Conservation (phyloP, 208 protist genomes). For the Leishmania martiniquensis region DNA sequence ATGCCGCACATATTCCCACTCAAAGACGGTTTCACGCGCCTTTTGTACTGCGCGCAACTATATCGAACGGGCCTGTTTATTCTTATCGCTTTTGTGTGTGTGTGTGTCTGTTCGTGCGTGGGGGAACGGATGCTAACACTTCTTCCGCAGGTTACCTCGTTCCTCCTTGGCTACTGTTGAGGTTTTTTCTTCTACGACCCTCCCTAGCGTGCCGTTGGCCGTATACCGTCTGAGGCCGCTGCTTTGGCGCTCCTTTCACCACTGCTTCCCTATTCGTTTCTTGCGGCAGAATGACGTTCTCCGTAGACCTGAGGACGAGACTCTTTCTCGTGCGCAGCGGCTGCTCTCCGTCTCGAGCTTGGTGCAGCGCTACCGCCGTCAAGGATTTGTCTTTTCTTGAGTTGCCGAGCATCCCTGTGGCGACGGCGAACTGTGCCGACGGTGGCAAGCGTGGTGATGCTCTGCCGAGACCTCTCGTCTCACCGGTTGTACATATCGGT, state of each 20-base stretch:
- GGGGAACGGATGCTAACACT: too few species aligned
- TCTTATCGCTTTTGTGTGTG: too few species aligned
- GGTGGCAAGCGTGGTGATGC: neutral
- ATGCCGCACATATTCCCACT: neutral
- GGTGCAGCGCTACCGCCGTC: neutral
- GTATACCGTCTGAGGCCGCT: neutral
- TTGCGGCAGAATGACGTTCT: neutral
- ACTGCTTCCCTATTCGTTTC: neutral
- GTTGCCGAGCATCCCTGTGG: slow-evolving; percentile 10
- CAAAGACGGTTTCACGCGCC: neutral
- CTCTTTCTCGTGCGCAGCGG: slow-evolving; percentile 9
- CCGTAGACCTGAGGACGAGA: neutral
- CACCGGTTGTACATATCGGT: slow-evolving; percentile 20
- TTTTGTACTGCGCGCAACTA: too few species aligned
- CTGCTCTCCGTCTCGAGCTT: neutral
- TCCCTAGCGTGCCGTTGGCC: neutral
- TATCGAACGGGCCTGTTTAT: too few species aligned
- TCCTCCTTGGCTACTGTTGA: too few species aligned
- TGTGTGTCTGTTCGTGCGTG: too few species aligned
- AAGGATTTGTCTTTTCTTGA: slow-evolving; percentile 8
- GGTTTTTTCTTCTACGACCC: neutral
- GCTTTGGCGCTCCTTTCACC: neutral
- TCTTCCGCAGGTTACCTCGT: too few species aligned
- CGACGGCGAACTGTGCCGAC: neutral
- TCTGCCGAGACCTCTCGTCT: slow-evolving; percentile 19